A percentile compares a stretch with the other conserved stretches of the same genome.
Conservation (phyloP, 2,329 filamentous ascomycete species). For the Stagonosporopsis chrysanthemi region DNA sequence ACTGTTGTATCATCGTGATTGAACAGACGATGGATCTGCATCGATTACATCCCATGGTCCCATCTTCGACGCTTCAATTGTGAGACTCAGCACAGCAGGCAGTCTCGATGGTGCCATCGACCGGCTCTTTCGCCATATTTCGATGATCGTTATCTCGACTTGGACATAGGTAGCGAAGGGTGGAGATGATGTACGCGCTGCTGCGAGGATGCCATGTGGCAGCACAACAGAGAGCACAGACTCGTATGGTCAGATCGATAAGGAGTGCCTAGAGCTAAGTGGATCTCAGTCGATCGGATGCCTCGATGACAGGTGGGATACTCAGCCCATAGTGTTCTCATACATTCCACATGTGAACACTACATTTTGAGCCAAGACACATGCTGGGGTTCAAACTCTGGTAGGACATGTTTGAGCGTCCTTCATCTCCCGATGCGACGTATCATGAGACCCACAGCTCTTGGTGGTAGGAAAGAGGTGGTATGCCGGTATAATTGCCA, state of each 20-base stretch:
- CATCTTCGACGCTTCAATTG: neutral
- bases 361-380: constrained; percentile 3
- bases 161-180: constrained; percentile 15
- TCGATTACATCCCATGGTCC: neutral
- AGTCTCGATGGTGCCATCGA: constrained; percentile 1
- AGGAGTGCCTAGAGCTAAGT: constrained; percentile 5
- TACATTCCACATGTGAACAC: constrained; percentile 8
- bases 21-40: neutral
- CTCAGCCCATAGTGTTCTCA: neutral
- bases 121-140: neutral
- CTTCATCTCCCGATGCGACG: constrained; percentile 2
- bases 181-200: constrained; percentile 13
- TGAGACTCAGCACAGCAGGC: constrained; percentile 4
- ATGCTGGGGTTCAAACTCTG: neutral
- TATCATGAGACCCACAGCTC: constrained; percentile 1
- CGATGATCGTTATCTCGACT: constrained; percentile 11
- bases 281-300: neutral
- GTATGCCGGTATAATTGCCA: neutral
- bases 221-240: neutral
- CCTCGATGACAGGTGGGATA: neutral
- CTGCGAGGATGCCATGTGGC: neutral
- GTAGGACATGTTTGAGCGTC: constrained; percentile 11
- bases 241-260: neutral
- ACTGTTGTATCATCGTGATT: neutral
- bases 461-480: neutral